phyloP scores from a whole-genome alignment of 2,329 filamentous ascomycete genomes.

The Fusarium coicis region DNA sequence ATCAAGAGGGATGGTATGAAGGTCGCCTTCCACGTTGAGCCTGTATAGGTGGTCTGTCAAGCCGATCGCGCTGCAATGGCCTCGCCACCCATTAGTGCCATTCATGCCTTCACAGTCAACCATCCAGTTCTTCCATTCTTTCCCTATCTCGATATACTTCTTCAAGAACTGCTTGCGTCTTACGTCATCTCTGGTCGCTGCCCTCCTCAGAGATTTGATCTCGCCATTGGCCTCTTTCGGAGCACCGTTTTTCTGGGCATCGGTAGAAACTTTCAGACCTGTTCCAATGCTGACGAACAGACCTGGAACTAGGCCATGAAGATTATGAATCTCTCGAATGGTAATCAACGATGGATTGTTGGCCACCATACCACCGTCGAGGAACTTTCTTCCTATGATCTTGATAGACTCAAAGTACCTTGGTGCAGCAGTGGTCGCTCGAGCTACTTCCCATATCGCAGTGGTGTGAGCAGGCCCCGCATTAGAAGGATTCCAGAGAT shows the following conservation, averaged over 20 bases:
- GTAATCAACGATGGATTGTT: neutral
- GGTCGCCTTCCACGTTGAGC: neutral
- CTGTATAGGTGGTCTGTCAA: neutral
- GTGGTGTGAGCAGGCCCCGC: rapidly evolving
- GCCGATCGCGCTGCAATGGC: neutral
- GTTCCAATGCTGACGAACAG: slow-evolving; percentile 8
- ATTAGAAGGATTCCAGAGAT: neutral
- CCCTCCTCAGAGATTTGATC: too few relatives aligned
- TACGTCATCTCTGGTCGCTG: neutral
- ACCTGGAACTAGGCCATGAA: neutral
- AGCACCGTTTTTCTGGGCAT: rapidly evolving
- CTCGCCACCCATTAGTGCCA: neutral
- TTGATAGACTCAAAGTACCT: slow-evolving; percentile 4
- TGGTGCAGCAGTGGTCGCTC: neutral
- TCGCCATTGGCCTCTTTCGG: neutral
- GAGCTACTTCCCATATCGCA: neutral
- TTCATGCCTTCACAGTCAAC: neutral
- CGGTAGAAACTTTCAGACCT: neutral
- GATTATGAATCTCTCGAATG: neutral
- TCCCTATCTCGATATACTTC: neutral
- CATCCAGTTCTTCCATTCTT: neutral
- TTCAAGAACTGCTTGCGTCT: neutral
- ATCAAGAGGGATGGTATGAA: neutral
- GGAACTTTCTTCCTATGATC: neutral
- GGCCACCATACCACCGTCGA: slow-evolving; percentile 1